A percentile compares a stretch with the other conserved stretches of the same genome.
phyloP scores from a whole-genome alignment of 129 eudicot genomes.

The Dittrichia graveolens region DNA sequence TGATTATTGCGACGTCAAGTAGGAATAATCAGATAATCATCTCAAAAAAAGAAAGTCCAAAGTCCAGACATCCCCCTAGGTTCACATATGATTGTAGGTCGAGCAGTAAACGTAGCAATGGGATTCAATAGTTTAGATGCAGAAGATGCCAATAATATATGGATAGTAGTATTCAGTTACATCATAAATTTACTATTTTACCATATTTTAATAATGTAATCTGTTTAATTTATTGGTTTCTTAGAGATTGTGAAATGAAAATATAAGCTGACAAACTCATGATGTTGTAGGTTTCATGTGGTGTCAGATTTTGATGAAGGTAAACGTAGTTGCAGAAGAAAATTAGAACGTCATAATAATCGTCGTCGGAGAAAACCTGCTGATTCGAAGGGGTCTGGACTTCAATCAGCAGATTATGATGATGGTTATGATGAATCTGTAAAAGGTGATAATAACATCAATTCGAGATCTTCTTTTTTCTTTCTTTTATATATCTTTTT shows the following conservation, averaged over 20 bases:
- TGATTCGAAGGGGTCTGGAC: conserved; percentile 53
- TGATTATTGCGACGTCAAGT: not conserved
- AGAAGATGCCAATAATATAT: not conserved
- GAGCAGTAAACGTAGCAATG: not conserved
- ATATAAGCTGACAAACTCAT: conserved; percentile 19
- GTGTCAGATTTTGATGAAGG: conserved; percentile 96
- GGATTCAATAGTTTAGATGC: not conserved
- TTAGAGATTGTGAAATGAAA: not conserved
- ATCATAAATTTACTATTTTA: not conserved
- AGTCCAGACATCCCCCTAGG: not conserved
- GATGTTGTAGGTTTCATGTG: conserved; percentile 75
- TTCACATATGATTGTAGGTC: not conserved
- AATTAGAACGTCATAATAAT: conserved; percentile 87
- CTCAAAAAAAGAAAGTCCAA: not conserved
- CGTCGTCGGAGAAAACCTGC: conserved; percentile 80
- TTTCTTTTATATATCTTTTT: not conserved
- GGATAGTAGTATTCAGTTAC: no score
- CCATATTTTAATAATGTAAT: not conserved
- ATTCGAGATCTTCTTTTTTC: not conserved
- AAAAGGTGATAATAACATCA: conserved; percentile 53
- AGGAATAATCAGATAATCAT: not conserved
- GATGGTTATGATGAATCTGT: conserved; percentile 58
- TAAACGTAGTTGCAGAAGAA: conserved; percentile 95
- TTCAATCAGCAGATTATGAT: conserved; percentile 52
- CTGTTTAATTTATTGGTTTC: not conserved